Conservation (phyloP, 805 yeast species). For the Myxozyma melibiosi region DNA sequence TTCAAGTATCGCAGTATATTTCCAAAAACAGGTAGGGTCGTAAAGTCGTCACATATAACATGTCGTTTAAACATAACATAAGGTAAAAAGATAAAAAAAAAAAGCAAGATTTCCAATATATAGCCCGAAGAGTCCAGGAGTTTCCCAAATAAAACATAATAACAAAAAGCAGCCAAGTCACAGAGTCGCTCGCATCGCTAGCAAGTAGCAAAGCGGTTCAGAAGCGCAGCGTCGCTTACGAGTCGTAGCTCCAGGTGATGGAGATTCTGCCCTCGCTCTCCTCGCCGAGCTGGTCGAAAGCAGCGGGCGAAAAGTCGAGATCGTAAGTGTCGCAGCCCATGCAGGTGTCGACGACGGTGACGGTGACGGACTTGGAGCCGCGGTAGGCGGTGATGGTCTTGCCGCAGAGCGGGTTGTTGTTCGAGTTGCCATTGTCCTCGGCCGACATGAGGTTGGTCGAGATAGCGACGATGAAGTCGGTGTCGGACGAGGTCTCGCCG, state of each 20-base stretch:
- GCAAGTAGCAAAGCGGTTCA: background rate
- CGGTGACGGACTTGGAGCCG: slow-evolving; percentile 56
- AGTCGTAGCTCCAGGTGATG: slow-evolving; percentile 53
- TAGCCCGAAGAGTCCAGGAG: no score
- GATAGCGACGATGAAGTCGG: slow-evolving; percentile 59
- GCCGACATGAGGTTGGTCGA: slow-evolving; percentile 50
- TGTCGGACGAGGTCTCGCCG: slow-evolving; percentile 50
- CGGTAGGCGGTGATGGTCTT: slow-evolving; percentile 52
- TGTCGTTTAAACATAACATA: no score
- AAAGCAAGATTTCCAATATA: no score
- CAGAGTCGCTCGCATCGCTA: no score
- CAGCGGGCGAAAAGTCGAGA: slow-evolving; percentile 64
- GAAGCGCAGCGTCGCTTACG: background rate
- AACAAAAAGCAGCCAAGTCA: no score
- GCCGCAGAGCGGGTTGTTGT: slow-evolving; percentile 52
- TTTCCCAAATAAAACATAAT: no score
- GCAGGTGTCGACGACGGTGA: slow-evolving; percentile 61
- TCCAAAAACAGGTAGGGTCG: no score
- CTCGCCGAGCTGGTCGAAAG: slow-evolving; percentile 56
- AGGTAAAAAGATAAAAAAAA: no score
- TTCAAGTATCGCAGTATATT: no score
- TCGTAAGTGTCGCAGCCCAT: slow-evolving; percentile 54
- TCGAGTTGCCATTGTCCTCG: slow-evolving; percentile 45
- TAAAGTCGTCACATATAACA: no score
- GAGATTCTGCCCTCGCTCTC: slow-evolving; percentile 55